Evolutionary conservation across 345 rosid genomes (phyloP).

Genomic region (Lagerstroemia speciosa): DNA sequence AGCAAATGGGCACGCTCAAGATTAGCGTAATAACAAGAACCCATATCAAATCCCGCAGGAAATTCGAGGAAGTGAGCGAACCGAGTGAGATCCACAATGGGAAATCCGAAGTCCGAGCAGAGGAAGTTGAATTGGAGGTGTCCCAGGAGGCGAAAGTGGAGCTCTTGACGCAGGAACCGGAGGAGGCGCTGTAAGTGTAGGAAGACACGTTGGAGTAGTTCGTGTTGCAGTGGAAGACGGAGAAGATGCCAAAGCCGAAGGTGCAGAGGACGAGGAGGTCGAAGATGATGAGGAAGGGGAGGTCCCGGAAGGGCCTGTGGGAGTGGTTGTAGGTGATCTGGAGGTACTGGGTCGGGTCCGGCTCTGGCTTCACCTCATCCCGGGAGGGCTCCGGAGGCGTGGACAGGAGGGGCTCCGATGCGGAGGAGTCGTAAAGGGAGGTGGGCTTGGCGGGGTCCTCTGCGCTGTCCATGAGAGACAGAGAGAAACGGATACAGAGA

Average conservation of each 20-base stretch:
- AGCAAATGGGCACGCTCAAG: slow-evolving; percentile 70
- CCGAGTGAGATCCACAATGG: slow-evolving; percentile 14
- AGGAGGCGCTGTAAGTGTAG: slow-evolving; percentile 38
- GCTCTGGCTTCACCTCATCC: background rate
- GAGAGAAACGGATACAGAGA: background rate
- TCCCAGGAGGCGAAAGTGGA: slow-evolving; percentile 7
- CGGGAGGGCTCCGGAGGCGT: slow-evolving; percentile 28
- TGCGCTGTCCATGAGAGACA: slow-evolving; percentile 20
- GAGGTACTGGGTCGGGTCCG: slow-evolving; percentile 67
- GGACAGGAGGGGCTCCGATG: slow-evolving; percentile 64
- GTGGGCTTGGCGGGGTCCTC: slow-evolving; percentile 44
- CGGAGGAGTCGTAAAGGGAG: too few relatives aligned
- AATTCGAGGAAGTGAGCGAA: slow-evolving; percentile 23
- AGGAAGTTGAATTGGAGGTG: too few relatives aligned
- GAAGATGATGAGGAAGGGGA: slow-evolving; percentile 65
- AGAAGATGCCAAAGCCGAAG: slow-evolving; percentile 73
- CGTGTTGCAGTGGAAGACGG: slow-evolving; percentile 44
- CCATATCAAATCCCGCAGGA: slow-evolving; percentile 47
- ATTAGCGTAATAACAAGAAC: slow-evolving; percentile 53
- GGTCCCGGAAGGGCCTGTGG: slow-evolving; percentile 67
- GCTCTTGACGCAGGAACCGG: slow-evolving; percentile 46
- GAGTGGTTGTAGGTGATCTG: slow-evolving; percentile 80
- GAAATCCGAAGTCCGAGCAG: background rate
- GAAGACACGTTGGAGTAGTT: slow-evolving; percentile 41
- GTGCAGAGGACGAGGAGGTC: slow-evolving; percentile 48